Evolutionary conservation across 345 rosid genomes (phyloP), one percentile per base, ranked within the genome.

Genomic region (Gossypium longicalyx): DNA sequence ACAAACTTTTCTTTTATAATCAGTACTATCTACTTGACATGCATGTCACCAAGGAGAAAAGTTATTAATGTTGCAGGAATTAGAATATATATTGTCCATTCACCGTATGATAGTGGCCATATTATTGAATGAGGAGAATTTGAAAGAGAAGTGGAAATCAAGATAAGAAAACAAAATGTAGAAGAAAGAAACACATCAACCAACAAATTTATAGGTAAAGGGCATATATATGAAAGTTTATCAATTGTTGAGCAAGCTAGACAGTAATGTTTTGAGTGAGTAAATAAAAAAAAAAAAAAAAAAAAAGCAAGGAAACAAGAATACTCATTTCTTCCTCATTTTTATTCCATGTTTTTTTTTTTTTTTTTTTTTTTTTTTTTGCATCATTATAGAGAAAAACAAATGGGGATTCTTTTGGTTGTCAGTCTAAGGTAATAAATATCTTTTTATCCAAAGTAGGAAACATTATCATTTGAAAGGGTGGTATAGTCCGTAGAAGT

Each of bases 401-500:
- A 80, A 85, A 81, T 88, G 76, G 81, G 80, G 51, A 34, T 34
- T 72, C 56, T 72, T 12, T 79, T 74, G 53, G 51, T 44, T 15
- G 41, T 23, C 45, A 72, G 34, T 22, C 25, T 64, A 64, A 34
- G 69, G 15, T 23, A 59, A 25, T 58, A 23, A 17, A 7, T 57
- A 57, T 53, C 3, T 27, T 47, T 23, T 80, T 83, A 91, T 73
- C 94, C 87, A 76, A 91, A 94, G 72, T 87, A 92, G 20, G 97
- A 80, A 77, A 85, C 82, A 82, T 90, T 86, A 59, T 90, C 91
- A 80, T 82, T 87, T 27, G 91, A 82, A 81, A 88, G 87, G 75
- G 85, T 80, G 81, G 83, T 85, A 70, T 84, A 94, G 76, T 88
- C 92, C 7, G 83, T 70, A 5, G 77, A 49, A 56, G 61, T 61